phyloP scores from a whole-genome alignment of 768 basidiomycete species.

The Amanita inopinata region DNA sequence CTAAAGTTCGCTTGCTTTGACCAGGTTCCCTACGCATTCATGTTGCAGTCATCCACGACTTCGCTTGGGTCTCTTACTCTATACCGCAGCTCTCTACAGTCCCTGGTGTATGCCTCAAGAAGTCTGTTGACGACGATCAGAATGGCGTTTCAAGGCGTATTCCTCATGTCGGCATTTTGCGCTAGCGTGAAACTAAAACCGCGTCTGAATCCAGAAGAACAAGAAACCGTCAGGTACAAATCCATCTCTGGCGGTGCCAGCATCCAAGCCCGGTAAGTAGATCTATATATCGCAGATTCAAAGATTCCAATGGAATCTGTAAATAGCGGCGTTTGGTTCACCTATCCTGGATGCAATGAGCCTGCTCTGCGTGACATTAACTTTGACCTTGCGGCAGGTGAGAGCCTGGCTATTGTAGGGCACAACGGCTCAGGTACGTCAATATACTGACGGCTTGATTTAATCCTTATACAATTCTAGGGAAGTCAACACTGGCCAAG shows the following conservation, averaged over 20 bases:
- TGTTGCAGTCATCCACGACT: constrained; percentile 62
- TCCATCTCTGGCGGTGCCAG: constrained; percentile 47
- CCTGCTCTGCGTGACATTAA: constrained; percentile 63
- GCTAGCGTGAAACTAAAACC: constrained; percentile 67
- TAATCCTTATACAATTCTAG: constrained; percentile 25
- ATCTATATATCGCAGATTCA: not conserved
- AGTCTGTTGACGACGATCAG: constrained; percentile 53
- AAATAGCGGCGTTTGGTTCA: constrained; percentile 43
- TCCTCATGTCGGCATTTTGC: constrained; percentile 80
- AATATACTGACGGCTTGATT: constrained; percentile 12
- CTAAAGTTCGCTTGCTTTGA: constrained; percentile 12
- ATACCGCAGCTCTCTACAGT: constrained; percentile 71
- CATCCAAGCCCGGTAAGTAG: constrained; percentile 55
- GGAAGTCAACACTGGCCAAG: constrained; percentile 83
- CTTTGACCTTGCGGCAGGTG: constrained; percentile 63
- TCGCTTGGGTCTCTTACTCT: constrained; percentile 76
- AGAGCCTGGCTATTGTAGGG: constrained; percentile 79
- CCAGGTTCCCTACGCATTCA: constrained; percentile 67
- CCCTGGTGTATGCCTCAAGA: constrained; percentile 55
- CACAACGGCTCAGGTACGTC: constrained; percentile 70
- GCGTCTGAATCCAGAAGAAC: constrained; percentile 50
- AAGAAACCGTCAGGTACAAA: constrained; percentile 40
- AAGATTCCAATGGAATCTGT: constrained; percentile 9
- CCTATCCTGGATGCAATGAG: constrained; percentile 66
- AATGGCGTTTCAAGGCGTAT: constrained; percentile 79